Conservation (phyloP, 148 eudicot species). For the Dysphania ambrosioides region DNA sequence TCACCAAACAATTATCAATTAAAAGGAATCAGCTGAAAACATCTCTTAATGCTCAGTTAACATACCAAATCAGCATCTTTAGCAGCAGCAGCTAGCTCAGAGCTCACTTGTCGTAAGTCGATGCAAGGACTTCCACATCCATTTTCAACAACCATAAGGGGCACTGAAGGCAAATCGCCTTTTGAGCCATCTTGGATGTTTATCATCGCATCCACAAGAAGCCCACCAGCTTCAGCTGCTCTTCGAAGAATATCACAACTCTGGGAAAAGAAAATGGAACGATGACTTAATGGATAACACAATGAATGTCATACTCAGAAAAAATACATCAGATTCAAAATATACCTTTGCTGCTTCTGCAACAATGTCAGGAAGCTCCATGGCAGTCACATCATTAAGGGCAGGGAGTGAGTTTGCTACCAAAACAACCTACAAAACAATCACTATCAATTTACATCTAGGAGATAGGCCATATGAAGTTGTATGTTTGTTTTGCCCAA, state of each 20-base stretch:
- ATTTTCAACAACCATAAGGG: constrained; percentile 94
- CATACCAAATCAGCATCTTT: constrained; percentile 95
- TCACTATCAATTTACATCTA: neutral
- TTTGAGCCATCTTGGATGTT: constrained; percentile 56
- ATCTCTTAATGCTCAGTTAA: neutral
- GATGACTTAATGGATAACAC: neutral
- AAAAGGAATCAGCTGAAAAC: neutral
- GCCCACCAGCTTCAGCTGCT: constrained; percentile 98
- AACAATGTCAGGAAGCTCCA: constrained; percentile 95
- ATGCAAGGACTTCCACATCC: constrained; percentile 99
- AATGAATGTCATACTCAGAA: neutral
- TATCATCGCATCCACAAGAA: constrained; percentile 91
- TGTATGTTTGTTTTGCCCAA: neutral
- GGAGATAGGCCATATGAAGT: neutral
- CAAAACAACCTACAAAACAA: constrained; percentile 70
- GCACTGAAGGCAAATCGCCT: constrained; percentile 57
- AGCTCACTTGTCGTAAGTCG: constrained; percentile 95
- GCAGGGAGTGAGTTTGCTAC: constrained; percentile 98
- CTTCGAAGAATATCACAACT: constrained; percentile 90
- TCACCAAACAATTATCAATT: neutral
- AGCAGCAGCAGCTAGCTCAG: constrained; percentile 93
- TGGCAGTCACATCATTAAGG: constrained; percentile 86
- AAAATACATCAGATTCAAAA: neutral
- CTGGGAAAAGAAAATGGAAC: constrained; percentile 34
- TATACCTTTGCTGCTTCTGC: constrained; percentile 97